Conservation (phyloP, 1,139 yeast species). For the Entelexis paramagnoliae region DNA sequence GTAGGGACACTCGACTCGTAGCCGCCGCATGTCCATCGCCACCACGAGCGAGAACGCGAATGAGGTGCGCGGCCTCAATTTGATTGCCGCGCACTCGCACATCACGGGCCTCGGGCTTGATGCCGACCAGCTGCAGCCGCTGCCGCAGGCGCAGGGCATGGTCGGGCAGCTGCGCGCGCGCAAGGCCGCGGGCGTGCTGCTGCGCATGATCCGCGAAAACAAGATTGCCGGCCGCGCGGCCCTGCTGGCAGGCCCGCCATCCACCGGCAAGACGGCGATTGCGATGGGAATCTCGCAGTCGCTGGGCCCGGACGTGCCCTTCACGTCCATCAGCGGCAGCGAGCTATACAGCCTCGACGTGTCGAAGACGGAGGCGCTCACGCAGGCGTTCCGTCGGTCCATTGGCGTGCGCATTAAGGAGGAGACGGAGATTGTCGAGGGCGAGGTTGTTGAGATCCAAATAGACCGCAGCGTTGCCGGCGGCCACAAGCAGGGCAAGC, state of each 20-base stretch:
- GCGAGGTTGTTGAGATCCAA: conserved; percentile 97
- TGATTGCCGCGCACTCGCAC: conserved; percentile 93
- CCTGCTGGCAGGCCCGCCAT: conserved; percentile 93
- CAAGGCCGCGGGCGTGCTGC: conserved; percentile 87
- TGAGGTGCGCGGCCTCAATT: conserved; percentile 36
- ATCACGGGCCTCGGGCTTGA: conserved; percentile 91
- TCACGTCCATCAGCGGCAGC: conserved; percentile 88
- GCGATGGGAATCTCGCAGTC: conserved; percentile 94
- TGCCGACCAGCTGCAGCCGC: conserved; percentile 68
- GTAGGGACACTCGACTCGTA: not conserved
- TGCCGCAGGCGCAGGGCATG: conserved; percentile 80
- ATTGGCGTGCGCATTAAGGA: conserved; percentile 94
- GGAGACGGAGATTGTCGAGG: conserved; percentile 94
- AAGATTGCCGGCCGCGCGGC: conserved; percentile 96
- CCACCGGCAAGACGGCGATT: conserved; percentile 97
- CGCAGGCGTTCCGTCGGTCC: conserved; percentile 90
- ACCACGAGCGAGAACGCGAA: conserved; percentile 32
- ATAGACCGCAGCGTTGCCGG: conserved; percentile 94
- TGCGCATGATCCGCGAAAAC: conserved; percentile 88
- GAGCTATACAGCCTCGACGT: conserved; percentile 87
- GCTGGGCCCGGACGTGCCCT: conserved; percentile 85
- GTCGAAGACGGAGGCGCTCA: conserved; percentile 88
- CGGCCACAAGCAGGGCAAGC: conserved; percentile 95
- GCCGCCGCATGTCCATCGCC: conserved; percentile 25
- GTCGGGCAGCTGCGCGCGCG: conserved; percentile 95